Evolutionary conservation across 352 stramenopile genomes (phyloP).

Genomic region (Phytophthora citricola): DNA sequence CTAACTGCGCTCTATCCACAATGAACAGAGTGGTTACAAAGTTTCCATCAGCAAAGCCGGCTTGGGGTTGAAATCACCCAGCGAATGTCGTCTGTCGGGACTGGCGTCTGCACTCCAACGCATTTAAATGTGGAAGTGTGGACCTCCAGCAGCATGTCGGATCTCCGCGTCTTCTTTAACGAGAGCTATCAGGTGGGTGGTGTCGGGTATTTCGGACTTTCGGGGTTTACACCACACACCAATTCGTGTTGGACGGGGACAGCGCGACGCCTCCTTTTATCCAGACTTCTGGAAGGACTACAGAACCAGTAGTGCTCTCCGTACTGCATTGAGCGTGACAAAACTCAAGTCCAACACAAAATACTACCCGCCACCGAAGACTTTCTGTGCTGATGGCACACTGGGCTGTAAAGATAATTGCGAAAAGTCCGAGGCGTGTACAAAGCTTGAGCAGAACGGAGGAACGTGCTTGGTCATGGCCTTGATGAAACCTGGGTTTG

Average conservation of each 20-base stretch:
- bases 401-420: slow-evolving; percentile 61
- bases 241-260: slow-evolving; percentile 36
- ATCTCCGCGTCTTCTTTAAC: slow-evolving; percentile 54
- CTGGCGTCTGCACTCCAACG: slow-evolving; percentile 52
- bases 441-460: slow-evolving; percentile 31
- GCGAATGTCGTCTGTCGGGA: slow-evolving; percentile 41
- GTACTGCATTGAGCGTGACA: slow-evolving; percentile 22
- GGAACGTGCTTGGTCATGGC: slow-evolving; percentile 53
- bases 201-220: slow-evolving; percentile 49
- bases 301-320: slow-evolving; percentile 44
- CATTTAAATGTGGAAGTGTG: slow-evolving; percentile 71
- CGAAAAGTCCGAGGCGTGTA: slow-evolving; percentile 51
- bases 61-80: slow-evolving; percentile 23
- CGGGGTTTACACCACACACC: slow-evolving; percentile 56
- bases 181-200: slow-evolving; percentile 47
- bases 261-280: slow-evolving; percentile 32
- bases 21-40: slow-evolving; percentile 39
- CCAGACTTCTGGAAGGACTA: slow-evolving; percentile 67
- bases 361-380: slow-evolving; percentile 39
- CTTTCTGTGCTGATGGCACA: slow-evolving; percentile 37
- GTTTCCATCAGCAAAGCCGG: slow-evolving; percentile 31
- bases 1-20: neutral
- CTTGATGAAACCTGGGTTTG: slow-evolving; percentile 37
- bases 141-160: slow-evolving; percentile 39
- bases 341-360: slow-evolving; percentile 35